These are phyloP conservation scores for Triticum turgidum DNA, from an alignment of 176 grass and related monocot genomes.

Conservation along the genomic window DNA sequence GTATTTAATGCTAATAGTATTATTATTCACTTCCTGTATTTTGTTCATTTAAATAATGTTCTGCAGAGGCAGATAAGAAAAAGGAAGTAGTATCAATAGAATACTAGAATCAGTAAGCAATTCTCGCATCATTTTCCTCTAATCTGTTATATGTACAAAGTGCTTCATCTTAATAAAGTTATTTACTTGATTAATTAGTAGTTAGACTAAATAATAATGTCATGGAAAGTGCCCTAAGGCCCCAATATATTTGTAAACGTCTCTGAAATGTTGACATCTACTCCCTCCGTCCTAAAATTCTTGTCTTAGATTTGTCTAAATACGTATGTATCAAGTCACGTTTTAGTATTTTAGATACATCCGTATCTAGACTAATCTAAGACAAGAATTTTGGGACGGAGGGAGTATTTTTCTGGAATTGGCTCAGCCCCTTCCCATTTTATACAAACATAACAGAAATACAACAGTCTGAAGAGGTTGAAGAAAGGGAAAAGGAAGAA, in stretches of 20 bases:
- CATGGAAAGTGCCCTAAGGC: not conserved
- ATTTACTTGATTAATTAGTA: not conserved
- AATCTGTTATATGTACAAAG: not conserved
- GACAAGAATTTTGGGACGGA: too few species aligned
- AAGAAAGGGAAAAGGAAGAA: too few species aligned
- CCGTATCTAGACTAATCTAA: too few species aligned
- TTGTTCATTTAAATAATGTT: not conserved
- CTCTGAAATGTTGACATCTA: not conserved
- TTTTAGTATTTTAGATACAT: too few species aligned
- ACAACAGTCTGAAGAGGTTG: too few species aligned
- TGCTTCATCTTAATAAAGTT: conserved; percentile 27
- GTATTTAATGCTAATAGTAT: not conserved
- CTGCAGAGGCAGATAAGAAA: not conserved
- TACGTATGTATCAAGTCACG: too few species aligned
- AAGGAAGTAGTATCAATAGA: not conserved
- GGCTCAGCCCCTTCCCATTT: too few species aligned
- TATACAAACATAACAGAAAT: too few species aligned
- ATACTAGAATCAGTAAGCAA: not conserved
- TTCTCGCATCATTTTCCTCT: not conserved
- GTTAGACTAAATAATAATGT: not conserved
- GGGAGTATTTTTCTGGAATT: not conserved
- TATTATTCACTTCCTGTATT: not conserved
- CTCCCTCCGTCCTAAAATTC: too few species aligned
- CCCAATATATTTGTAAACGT: not conserved
- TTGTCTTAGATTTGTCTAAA: too few species aligned